Evolutionary conservation across 345 rosid species (phyloP).

Genomic region (Bruguiera sexangula): DNA sequence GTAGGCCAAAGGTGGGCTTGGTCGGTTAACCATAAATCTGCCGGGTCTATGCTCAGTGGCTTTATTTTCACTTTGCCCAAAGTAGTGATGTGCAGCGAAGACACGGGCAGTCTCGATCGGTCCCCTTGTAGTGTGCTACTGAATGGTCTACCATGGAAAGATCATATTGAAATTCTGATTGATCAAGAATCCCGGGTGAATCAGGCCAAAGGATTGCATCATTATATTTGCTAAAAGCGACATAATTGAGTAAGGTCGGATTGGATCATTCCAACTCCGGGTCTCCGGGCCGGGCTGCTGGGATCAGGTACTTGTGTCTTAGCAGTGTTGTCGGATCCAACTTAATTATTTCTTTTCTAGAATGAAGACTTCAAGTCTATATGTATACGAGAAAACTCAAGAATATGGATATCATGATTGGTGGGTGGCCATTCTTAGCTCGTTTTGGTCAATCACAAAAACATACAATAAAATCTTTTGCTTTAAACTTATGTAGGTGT

Average conservation of each 20-base stretch:
- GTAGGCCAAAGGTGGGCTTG: conserved; percentile 17
- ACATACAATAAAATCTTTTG: no score
- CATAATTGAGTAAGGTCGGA: background rate
- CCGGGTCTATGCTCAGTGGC: conserved; percentile 2
- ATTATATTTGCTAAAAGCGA: background rate
- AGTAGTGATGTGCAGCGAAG: conserved; percentile 12
- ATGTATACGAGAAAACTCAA: no score
- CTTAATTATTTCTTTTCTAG: no score
- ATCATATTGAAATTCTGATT: background rate
- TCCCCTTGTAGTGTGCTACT: conserved; percentile 10
- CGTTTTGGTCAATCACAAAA: no score
- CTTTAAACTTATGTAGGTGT: no score
- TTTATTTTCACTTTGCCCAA: conserved; percentile 18
- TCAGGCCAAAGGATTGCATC: conserved; percentile 1
- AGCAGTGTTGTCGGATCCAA: no score
- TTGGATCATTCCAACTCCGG: background rate
- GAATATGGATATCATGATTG: no score
- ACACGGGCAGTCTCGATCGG: conserved; percentile 4
- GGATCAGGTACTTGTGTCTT: no score
- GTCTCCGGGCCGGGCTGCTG: background rate
- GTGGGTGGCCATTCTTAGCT: no score
- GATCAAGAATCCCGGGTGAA: conserved; percentile 19
- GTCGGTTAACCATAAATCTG: conserved; percentile 15
- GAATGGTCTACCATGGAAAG: conserved; percentile 9
- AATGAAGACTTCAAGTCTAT: no score